A percentile compares a stretch with the other conserved stretches of the same genome.
These are phyloP conservation scores for Stevia rebaudiana DNA, from an alignment of 140 eudicot species.

Conservation along the genomic window DNA sequence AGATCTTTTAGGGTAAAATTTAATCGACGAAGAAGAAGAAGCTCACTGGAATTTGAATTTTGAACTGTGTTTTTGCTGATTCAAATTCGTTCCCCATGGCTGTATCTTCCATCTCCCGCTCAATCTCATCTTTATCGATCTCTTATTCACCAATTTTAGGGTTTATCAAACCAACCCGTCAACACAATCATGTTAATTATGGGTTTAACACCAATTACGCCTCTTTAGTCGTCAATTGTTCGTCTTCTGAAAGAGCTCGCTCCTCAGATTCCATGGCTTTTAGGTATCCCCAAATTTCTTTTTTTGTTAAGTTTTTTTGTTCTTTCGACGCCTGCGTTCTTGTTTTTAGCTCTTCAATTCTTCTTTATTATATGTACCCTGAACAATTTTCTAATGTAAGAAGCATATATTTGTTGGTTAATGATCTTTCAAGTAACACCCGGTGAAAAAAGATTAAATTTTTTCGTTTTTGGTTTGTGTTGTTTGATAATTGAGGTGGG, in stretches of 20 bases:
- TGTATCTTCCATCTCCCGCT: constrained; percentile 33
- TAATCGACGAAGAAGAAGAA: not conserved
- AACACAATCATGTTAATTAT: not conserved
- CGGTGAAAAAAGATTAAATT: not conserved
- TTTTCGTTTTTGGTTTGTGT: not conserved
- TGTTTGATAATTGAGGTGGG: constrained; percentile 14
- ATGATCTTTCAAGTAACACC: not conserved
- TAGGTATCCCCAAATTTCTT: constrained; percentile 33
- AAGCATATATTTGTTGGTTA: not conserved
- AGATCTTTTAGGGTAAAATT: constrained; percentile 18
- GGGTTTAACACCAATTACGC: constrained; percentile 27
- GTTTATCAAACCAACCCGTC: constrained; percentile 25
- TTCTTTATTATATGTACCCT: not conserved
- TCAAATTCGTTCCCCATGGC: constrained; percentile 21
- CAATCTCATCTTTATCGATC: constrained; percentile 32
- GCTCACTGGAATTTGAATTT: no score
- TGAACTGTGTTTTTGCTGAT: not conserved
- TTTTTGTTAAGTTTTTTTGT: not conserved
- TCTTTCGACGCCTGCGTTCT: not conserved
- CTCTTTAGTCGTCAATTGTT: constrained; percentile 46
- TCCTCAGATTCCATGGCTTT: constrained; percentile 44
- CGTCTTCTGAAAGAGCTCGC: constrained; percentile 38
- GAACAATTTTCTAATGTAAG: not conserved
- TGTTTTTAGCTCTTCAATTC: constrained; percentile 8
- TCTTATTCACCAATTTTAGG: constrained; percentile 21